Evolutionary conservation across 2,329 filamentous ascomycete species (phyloP).

Genomic region (Fusarium sp.): DNA sequence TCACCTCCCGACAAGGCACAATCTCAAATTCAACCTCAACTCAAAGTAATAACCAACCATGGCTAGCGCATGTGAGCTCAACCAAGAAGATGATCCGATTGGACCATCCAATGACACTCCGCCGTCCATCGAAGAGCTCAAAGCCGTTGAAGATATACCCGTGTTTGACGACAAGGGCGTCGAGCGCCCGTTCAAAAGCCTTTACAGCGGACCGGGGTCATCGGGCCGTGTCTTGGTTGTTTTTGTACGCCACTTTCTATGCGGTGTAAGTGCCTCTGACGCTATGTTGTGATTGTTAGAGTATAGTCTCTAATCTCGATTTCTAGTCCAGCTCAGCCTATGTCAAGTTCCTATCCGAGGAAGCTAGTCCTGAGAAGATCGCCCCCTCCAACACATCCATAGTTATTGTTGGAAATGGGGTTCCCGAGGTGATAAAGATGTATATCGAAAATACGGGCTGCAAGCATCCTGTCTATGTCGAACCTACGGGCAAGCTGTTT

Average conservation of each 20-base stretch:
- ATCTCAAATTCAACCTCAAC: neutral
- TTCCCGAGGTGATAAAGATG: slow-evolving; percentile 5
- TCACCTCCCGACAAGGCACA: neutral
- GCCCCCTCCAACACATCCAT: slow-evolving; percentile 12
- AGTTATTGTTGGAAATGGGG: slow-evolving; percentile 13
- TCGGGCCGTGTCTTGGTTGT: slow-evolving; percentile 16
- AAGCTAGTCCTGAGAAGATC: slow-evolving; percentile 22
- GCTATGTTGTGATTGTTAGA: neutral
- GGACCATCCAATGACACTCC: slow-evolving; percentile 6
- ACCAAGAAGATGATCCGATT: neutral
- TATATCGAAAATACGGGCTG: slow-evolving; percentile 26
- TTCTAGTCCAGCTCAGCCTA: slow-evolving; percentile 17
- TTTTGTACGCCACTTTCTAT: slow-evolving; percentile 30
- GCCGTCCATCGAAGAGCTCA: neutral
- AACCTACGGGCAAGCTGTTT: slow-evolving; percentile 19
- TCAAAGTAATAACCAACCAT: neutral
- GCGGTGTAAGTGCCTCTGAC: neutral
- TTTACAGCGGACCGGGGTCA: slow-evolving; percentile 1
- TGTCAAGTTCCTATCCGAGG: slow-evolving; percentile 6
- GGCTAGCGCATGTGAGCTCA: neutral
- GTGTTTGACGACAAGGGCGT: slow-evolving; percentile 7
- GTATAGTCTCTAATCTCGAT: neutral
- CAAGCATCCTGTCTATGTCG: slow-evolving; percentile 21
- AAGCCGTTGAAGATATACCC: slow-evolving; percentile 3
- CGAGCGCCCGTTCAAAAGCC: slow-evolving; percentile 19